These are phyloP conservation scores for Arthrobotrys musiformis DNA, from an alignment of 2,329 filamentous ascomycete species.

Conservation along the genomic window DNA sequence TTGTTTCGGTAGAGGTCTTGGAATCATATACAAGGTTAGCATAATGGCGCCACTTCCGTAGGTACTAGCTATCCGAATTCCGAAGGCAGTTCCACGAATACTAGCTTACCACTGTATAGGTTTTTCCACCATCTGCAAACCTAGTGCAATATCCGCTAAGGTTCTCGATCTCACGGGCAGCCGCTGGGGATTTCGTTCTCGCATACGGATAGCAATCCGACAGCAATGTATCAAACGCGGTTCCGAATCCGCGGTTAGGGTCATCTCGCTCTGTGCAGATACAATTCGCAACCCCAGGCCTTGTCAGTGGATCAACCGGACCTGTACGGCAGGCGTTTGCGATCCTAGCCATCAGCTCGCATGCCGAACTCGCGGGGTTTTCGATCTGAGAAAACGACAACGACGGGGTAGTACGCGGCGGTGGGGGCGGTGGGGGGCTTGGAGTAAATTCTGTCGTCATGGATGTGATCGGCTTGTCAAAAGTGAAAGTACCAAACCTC, in stretches of 20 bases:
- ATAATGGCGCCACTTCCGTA: not conserved
- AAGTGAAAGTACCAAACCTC: constrained; percentile 22
- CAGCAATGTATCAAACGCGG: constrained; percentile 28
- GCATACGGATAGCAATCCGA: constrained; percentile 43
- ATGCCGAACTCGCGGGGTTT: constrained; percentile 32
- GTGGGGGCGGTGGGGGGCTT: not conserved
- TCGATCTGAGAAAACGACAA: constrained; percentile 41
- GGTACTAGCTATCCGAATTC: no score
- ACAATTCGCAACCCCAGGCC: constrained; percentile 39
- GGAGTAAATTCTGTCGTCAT: not conserved
- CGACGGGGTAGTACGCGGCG: not conserved
- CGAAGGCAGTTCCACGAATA: not conserved
- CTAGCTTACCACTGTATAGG: constrained; percentile 28
- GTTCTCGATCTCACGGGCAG: constrained; percentile 32
- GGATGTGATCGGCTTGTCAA: not conserved
- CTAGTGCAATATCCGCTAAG: constrained; percentile 44
- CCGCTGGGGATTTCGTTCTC: constrained; percentile 34
- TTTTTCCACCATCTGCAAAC: constrained; percentile 33
- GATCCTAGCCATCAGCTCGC: constrained; percentile 25
- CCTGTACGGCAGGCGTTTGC: constrained; percentile 48
- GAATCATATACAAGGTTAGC: not conserved
- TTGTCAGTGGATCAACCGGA: constrained; percentile 29
- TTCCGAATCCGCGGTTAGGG: constrained; percentile 29
- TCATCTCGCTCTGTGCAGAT: constrained; percentile 30
- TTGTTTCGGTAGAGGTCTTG: constrained; percentile 31